Evolutionary conservation across 768 basidiomycete genomes (phyloP), one percentile per base, ranked within the genome.

Genomic region (Boletus reticulatus): DNA sequence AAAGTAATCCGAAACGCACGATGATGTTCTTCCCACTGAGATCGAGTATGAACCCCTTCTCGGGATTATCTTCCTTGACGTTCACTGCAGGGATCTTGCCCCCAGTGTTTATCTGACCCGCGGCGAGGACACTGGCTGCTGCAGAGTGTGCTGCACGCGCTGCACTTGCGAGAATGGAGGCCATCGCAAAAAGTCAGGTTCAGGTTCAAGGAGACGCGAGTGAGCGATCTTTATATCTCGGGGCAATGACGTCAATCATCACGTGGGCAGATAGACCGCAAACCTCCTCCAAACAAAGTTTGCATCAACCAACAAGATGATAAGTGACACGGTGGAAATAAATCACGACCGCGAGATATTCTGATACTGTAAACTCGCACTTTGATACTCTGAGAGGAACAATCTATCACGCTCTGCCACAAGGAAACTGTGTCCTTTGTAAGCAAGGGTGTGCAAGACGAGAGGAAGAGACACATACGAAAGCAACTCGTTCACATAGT

Each of bases 401-500:
- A 95, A 67, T 47, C 83, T 74, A 27, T 85, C 80, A 58, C 85
- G 80, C 66, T 94, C 87, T 55, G 81, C 77, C 60, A 83, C 81
- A 83, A 98, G 88, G 76, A 84, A 95, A 43, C 92, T 94, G 61
- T 11, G 32, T 29, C 22, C 42, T 6, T 11, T 22, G 13, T 24
- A 27, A 59, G 29, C 19, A 24, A 55, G n/a, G 14, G 32, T 11
- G 22, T 16, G 24, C 9, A 29, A 27, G 19, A 31, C 2, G 45
- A 32, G 39, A 20, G 17, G 27, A 22, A 32, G 19, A n/a, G 16
- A 9, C 24, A 76, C 84, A 54, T 57, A 97, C 94, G 73, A 72
- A 64, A 98, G 78, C 56, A 99, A 75, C 67, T 97, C 94, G 55
- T 90, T 89, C 58, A 92, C 85, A 70, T 98, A 94, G 62, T 98